Evolutionary conservation across 2,329 filamentous ascomycete species (phyloP).

Genomic region (Neonectria magnoliae): DNA sequence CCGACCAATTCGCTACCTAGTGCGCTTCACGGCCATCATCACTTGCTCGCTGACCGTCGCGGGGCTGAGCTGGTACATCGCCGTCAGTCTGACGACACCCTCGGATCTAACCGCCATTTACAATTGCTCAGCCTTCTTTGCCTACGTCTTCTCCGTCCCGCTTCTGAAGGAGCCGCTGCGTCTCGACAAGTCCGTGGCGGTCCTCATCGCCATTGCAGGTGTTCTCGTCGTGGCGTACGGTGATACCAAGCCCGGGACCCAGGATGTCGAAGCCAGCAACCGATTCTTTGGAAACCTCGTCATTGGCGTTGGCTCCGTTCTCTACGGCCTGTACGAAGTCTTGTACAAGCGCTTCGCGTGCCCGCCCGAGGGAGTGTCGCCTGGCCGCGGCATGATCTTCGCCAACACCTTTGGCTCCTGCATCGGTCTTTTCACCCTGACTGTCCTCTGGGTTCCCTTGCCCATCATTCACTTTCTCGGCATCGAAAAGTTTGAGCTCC

Average conservation of each 20-base stretch:
- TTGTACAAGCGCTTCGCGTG: conserved; percentile 94
- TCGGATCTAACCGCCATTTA: conserved; percentile 97
- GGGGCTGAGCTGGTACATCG: conserved; percentile 94
- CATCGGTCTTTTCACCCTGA: conserved; percentile 86
- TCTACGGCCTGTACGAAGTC: conserved; percentile 98
- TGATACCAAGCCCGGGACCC: conserved; percentile 64
- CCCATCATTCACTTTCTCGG: conserved; percentile 83
- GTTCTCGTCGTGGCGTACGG: conserved; percentile 97
- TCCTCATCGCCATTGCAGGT: conserved; percentile 85
- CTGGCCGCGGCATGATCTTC: conserved; percentile 93
- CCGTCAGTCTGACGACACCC: conserved; percentile 91
- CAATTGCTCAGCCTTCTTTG: conserved; percentile 99
- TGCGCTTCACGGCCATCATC: conserved; percentile 81
- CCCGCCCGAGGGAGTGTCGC: conserved; percentile 86
- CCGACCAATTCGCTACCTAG: conserved; percentile 72
- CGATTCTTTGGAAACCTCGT: conserved; percentile 87
- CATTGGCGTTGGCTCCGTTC: conserved; percentile 88
- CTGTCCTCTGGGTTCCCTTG: conserved; percentile 90
- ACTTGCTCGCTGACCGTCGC: conserved; percentile 89
- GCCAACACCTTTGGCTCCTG: conserved; percentile 91
- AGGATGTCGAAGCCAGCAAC: conserved; percentile 65
- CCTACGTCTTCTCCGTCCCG: conserved; percentile 95
- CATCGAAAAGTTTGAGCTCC: conserved; percentile 84
- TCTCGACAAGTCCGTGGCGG: conserved; percentile 85
- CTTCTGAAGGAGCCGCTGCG: conserved; percentile 86